These are phyloP conservation scores for Trametes cubensis DNA, from an alignment of 768 basidiomycete species.

Conservation along the genomic window DNA sequence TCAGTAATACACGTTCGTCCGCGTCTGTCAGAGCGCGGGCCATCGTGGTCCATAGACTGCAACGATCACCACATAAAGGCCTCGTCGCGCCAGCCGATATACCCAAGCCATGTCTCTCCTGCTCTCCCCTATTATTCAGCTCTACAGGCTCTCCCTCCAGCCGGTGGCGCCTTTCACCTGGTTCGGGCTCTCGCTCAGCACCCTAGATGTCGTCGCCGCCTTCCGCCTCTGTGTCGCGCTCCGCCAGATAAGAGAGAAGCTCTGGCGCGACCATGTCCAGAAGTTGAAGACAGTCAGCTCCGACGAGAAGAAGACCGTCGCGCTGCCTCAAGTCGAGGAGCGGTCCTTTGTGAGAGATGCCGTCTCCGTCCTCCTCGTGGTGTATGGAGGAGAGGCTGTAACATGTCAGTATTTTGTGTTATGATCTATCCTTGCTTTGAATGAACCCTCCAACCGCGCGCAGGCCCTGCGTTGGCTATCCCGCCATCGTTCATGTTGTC, in stretches of 20 bases:
- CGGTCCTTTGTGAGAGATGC: conserved; percentile 61
- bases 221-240: conserved; percentile 71
- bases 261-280: conserved; percentile 46
- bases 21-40: neutral
- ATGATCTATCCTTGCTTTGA: neutral
- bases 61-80: neutral
- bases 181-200: conserved; percentile 60
- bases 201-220: conserved; percentile 68
- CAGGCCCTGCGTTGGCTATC: conserved; percentile 64
- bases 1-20: neutral
- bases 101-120: conserved; percentile 38
- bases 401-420: conserved; percentile 47
- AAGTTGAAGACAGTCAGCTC: conserved; percentile 24
- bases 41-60: neutral
- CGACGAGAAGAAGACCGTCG: conserved; percentile 36
- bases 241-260: conserved; percentile 63
- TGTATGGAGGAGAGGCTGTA: conserved; percentile 79
- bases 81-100: neutral
- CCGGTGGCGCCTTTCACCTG: conserved; percentile 70
- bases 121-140: conserved; percentile 45
- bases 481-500: conserved; percentile 84
- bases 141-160: conserved; percentile 55
- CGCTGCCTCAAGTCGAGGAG: conserved; percentile 42
- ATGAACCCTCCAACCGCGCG: neutral
- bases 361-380: conserved; percentile 62